Conservation (phyloP, 371 early-diverging fungal species). For the Lichtheimia ramosa region DNA sequence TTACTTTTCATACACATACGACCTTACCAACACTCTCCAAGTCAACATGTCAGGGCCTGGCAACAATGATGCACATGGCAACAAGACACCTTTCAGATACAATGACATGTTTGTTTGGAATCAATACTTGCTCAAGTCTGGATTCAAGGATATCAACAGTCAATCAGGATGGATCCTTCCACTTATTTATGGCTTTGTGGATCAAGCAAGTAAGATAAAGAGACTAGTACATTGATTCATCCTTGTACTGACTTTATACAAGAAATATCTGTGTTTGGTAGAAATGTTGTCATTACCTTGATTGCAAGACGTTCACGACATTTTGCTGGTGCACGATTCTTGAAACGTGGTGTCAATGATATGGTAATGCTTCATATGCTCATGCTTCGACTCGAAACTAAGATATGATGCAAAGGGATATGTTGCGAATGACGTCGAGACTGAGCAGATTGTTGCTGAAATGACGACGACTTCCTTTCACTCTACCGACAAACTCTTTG, state of each 20-base stretch:
- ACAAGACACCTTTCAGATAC: constrained; percentile 19
- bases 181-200: constrained; percentile 94
- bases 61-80: constrained; percentile 7
- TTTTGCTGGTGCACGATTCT: constrained; percentile 97
- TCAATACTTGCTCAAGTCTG: constrained; percentile 75
- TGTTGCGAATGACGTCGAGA: constrained; percentile 99
- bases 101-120: constrained; percentile 98
- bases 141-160: constrained; percentile 63
- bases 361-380: no score
- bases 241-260: neutral
- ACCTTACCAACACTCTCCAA: constrained; percentile 90
- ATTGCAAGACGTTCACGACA: constrained; percentile 93
- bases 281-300: constrained; percentile 85
- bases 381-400: no score
- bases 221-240: neutral
- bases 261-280: constrained; percentile 80
- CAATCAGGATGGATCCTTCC: constrained; percentile 87
- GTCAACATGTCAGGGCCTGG: constrained; percentile 71
- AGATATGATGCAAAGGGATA: constrained; percentile 59
- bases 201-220: constrained; percentile 79
- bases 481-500: constrained; percentile 49
- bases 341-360: constrained; percentile 95
- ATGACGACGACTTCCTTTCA: constrained; percentile 85
- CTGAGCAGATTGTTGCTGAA: constrained; percentile 96
- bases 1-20: constrained; percentile 93